Percentiles rank a stretch among this genome's conserved stretches.
These are phyloP conservation scores for Penicillium robsamsonii DNA, from an alignment of 495 filamentous ascomycete genomes.

Conservation along the genomic window DNA sequence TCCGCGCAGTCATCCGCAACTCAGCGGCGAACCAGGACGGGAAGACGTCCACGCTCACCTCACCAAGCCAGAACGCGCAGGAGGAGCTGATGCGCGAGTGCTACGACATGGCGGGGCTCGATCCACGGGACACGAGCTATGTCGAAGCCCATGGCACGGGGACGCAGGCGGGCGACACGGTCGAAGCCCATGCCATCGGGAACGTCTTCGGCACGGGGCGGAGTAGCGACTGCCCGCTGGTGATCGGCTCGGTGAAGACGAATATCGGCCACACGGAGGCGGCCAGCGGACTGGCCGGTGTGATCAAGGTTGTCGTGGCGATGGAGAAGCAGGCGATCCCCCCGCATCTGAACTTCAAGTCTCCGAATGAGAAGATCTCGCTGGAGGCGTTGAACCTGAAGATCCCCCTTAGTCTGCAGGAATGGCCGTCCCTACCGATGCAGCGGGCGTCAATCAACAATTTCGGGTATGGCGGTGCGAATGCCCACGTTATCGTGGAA, in stretches of 20 bases:
- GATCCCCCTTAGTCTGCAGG: too few relatives aligned
- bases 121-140: conserved; percentile 14
- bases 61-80: conserved; percentile 20
- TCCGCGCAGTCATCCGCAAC: not conserved
- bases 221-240: not conserved
- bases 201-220: conserved; percentile 6
- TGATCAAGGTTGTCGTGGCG: too few relatives aligned
- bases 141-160: conserved; percentile 48
- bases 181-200: conserved; percentile 52
- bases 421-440: too few relatives aligned
- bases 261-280: too few relatives aligned
- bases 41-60: conserved; percentile 20
- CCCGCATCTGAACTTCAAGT: too few relatives aligned
- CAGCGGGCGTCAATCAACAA: too few relatives aligned
- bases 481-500: too few relatives aligned
- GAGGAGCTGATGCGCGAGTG: conserved; percentile 22
- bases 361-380: too few relatives aligned
- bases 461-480: too few relatives aligned
- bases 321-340: too few relatives aligned
- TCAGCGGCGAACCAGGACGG: conserved; percentile 25
- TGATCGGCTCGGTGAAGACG: conserved; percentile 29
- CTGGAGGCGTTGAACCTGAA: too few relatives aligned
- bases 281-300: too few relatives aligned
- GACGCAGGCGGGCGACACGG: conserved; percentile 50
- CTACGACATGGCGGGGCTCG: conserved; percentile 26